Evolutionary conservation across 768 basidiomycete species (phyloP), one percentile per base, ranked within the genome.

Genomic region (Boletus vermiculosoides): DNA sequence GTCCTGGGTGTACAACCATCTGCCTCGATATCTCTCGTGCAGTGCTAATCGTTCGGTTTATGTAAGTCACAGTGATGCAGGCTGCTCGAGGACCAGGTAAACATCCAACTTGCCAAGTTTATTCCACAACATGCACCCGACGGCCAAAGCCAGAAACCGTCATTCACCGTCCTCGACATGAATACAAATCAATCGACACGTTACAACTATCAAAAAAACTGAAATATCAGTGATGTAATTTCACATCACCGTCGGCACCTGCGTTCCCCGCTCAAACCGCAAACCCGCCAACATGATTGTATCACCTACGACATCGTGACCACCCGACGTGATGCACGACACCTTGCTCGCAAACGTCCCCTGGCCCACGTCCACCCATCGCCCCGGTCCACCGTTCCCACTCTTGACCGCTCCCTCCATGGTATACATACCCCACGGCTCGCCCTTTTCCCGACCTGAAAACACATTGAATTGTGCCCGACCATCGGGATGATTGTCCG

Each of bases 341-440:
- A 87, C 78, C 66, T 86, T 88, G 59, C 72, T 78, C 7, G 80
- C 77, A 13, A 76, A 80, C 15, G 73, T 64, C 5, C 71, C 70
- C n/a, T 63, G 60, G 3, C 58, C 63, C 39, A 66, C 64, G 15
- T 76, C 75, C 50, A 83, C 78, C 48, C 76, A 73, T 60, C 83
- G 84, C 2, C 69, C 72, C 0, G 81, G 82, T 5, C 84, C 83
- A 15, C 71, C 70, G 37, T 69, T 61, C 22, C 76, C 77, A 4
- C 70, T 70, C 11, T 75, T 65, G 10, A 76, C 63, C 15, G 81
- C 77, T 0, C 76, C 78, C 67, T 86, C 80, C 48, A 82, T 80
- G 3, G 83, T 82, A 68, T 90, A 91, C 16, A 78, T 78, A 8
- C 91, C 91, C 91, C 91, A 94, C 2, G 84, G 80, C 44, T 83